Conservation (phyloP, 2,329 filamentous ascomycete species). For the Aspergillus persii region DNA sequence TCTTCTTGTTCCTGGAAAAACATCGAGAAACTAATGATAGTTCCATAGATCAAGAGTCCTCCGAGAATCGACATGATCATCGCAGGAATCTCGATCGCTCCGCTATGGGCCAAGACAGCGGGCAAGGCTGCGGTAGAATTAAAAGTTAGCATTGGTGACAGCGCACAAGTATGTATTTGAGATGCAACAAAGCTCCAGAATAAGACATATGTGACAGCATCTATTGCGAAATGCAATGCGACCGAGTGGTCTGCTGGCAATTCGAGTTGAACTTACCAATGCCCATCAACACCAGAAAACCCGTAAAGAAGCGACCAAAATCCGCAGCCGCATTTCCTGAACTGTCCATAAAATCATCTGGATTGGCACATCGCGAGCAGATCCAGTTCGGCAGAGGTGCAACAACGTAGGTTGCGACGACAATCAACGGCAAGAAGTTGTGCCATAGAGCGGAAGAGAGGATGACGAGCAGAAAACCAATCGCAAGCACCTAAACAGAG, state of each 20-base stretch:
- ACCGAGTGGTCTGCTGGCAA: not conserved
- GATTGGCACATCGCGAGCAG: slow-evolving; percentile 80
- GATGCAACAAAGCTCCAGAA: not conserved
- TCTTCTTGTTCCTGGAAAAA: slow-evolving; percentile 98
- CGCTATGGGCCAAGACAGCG: slow-evolving; percentile 80
- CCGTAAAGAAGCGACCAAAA: slow-evolving; percentile 89
- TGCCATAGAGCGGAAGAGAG: slow-evolving; percentile 94
- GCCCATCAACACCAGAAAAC: slow-evolving; percentile 95
- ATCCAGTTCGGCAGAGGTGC: slow-evolving; percentile 97
- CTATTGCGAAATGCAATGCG: not conserved
- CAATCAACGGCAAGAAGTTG: slow-evolving; percentile 90
- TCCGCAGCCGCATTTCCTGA: slow-evolving; percentile 83
- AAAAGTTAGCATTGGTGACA: not conserved
- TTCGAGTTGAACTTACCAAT: slow-evolving; percentile 68
- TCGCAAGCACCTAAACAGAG: slow-evolving; percentile 71
- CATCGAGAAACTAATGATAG: slow-evolving; percentile 96
- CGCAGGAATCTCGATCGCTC: slow-evolving; percentile 75
- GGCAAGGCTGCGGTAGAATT: slow-evolving; percentile 66
- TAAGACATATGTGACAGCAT: not conserved
- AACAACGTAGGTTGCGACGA: slow-evolving; percentile 91
- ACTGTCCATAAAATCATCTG: slow-evolving; percentile 92
- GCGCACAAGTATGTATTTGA: not conserved
- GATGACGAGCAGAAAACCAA: slow-evolving; percentile 98
- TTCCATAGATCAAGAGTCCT: slow-evolving; percentile 92
- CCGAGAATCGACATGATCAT: slow-evolving; percentile 95